Base-by-base conservation (phyloP, 1,284 basidiomycete species). In the Kalmanozyma brasiliensis region DNA sequence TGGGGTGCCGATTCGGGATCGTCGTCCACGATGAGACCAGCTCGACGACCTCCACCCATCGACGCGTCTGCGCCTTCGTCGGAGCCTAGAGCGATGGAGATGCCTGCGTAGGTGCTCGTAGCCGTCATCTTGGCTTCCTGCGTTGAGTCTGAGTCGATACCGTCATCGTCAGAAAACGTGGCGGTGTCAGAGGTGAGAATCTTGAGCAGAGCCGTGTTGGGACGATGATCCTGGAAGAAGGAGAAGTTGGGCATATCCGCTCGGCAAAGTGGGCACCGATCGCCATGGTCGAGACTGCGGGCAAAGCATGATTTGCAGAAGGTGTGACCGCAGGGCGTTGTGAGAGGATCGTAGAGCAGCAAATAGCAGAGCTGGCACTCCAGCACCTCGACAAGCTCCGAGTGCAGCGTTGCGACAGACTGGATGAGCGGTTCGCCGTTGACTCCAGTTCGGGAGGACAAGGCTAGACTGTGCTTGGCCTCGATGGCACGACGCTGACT, bases 271-370 rank as follows among this genome's bases (percentile, higher is more conserved):
- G 94, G 94, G 82, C 94, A 97, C 16, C 87, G 84, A 41, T 85
- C 83, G 65, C 86, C 89, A 83, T 97, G 92, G 82, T 97, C 94
- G 61, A 95, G 86, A 8, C 92, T 90, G 43, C 94, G 89, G 55
- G 92, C 89, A 23, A 98, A 87, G 83, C 94, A 98, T 74, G 88
- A 88, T 11, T 87, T 86, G 82, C 95, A 97, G 83, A 94, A 97
- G 0, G 94, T 94, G 84, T 97, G 94, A 81, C 95, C 93, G 82
- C 94, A 97, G 4, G 91, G 91, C 1, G 93, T 92, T 8, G 94
- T 97, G 55, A 94, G 85, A 1, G 94, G 94, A 65, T 92, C 88
- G 84, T 89, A 89, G 58, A 94, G 85, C 34, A 95, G 84, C 80
- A 87, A 86, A 77, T 92, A 91, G 83, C 94, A 97, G 30, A 97